Evolutionary conservation across 306 rosid genomes (phyloP), one percentile per base, ranked within the genome.

Genomic region (Medicago truncatula): DNA sequence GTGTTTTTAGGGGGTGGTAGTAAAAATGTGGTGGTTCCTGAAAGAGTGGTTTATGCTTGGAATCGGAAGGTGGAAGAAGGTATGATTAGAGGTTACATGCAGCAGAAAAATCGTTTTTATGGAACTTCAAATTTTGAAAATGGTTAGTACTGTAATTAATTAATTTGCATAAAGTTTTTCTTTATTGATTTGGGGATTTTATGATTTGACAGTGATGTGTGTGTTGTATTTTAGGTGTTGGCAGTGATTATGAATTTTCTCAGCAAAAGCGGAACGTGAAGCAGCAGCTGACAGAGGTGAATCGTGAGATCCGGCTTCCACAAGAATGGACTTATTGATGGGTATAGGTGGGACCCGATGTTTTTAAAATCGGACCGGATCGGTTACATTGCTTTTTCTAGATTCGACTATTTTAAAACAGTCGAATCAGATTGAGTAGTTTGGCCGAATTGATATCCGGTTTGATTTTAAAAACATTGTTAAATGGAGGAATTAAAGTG

Each of bases 301-400:
- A 52, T 80, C 85, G 81, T 18, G 96, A 89, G 74, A 83, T 91
- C 67, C 80, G 81, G 71, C 82, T 93, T 9, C 98, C 98, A 4
- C 87, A 79, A 25, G 98, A 93, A 49, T 92, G 96, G 97, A 87
- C 93, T 39, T 92, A 92, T 23, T 89, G 66, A 83, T 25, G 4
- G 28, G 0, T 44, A 3, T 17, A 17, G 16, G 36, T 23, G 38
- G 64, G 38, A 21, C 16, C 9, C 4, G 0, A 2, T 58, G 64
- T 58, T 58, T 58, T 58, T 12, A 23, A 58, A 58, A 23, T 23
- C 6, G 64, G 12, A 58, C 64, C 38, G 64, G 25, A 56, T 10
- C 31, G 34, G 31, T 28, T 28, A 28, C 31, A 28, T 28, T 28
- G 4, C 31, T 28, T 28, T 28, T 4, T 28, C 4, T 28, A 28